These are phyloP conservation scores for Calonectria pseudoturangicola DNA, from an alignment of 2,329 filamentous ascomycete species.

Conservation along the genomic window DNA sequence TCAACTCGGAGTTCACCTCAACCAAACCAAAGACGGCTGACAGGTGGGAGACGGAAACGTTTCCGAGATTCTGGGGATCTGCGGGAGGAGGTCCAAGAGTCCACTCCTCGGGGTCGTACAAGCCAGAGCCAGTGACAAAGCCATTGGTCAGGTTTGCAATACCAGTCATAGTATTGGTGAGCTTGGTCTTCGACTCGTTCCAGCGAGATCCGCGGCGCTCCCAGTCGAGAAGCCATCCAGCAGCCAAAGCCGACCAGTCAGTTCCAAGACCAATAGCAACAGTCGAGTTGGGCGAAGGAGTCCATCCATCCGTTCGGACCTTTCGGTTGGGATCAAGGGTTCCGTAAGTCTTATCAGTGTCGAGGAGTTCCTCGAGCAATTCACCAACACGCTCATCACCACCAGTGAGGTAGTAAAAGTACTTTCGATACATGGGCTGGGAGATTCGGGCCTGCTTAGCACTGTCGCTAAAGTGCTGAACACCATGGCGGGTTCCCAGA, in stretches of 20 bases:
- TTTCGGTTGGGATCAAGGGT: constrained; percentile 75
- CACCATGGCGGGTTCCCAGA: constrained; percentile 77
- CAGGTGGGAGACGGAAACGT: constrained; percentile 72
- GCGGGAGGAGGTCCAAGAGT: constrained; percentile 70
- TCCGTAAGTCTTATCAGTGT: constrained; percentile 71
- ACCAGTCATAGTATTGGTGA: constrained; percentile 68
- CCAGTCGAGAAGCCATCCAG: constrained; percentile 76
- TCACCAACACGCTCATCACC: constrained; percentile 76
- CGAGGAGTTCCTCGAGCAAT: constrained; percentile 69
- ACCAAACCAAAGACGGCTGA: constrained; percentile 75
- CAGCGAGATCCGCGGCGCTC: constrained; percentile 73
- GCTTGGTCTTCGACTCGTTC: constrained; percentile 70
- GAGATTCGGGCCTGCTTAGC: constrained; percentile 78
- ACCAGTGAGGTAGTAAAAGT: constrained; percentile 73
- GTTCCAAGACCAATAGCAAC: constrained; percentile 73
- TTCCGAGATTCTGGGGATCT: constrained; percentile 71
- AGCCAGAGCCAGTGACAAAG: constrained; percentile 73
- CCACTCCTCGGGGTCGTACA: constrained; percentile 70
- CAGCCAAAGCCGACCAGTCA: constrained; percentile 75
- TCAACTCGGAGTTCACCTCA: constrained; percentile 74
- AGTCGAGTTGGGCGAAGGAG: constrained; percentile 63
- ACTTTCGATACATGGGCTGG: constrained; percentile 71
- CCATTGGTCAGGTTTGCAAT: constrained; percentile 74
- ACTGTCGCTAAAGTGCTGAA: constrained; percentile 77
- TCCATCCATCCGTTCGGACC: constrained; percentile 72